These are phyloP conservation scores for Pisolithus tinctorius DNA, from an alignment of 768 basidiomycete species.

Conservation along the genomic window DNA sequence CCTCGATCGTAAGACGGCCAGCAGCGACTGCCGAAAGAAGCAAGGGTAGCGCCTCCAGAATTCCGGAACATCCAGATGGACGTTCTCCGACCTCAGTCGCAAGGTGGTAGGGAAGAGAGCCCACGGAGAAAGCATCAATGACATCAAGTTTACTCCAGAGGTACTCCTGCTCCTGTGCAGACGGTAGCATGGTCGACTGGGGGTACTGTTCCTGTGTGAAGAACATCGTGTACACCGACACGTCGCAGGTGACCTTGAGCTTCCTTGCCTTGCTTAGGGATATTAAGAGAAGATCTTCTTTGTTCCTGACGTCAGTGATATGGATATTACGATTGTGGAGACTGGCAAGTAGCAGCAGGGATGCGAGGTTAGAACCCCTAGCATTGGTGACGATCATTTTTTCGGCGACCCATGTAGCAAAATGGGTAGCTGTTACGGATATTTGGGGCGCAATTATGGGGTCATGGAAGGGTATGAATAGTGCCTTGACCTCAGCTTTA, in stretches of 20 bases:
- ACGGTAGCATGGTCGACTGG: conserved; percentile 56
- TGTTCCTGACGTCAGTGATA: conserved; percentile 80
- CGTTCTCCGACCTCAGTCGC: conserved; percentile 54
- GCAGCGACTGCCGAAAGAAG: conserved; percentile 80
- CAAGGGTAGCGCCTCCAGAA: conserved; percentile 83
- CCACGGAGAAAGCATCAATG: conserved; percentile 90
- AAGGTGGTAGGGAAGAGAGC: conserved; percentile 73
- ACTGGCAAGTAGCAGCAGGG: conserved; percentile 88
- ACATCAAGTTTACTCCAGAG: conserved; percentile 80
- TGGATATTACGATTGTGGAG: conserved; percentile 86
- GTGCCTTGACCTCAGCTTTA: conserved; percentile 70
- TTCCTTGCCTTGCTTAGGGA: conserved; percentile 91
- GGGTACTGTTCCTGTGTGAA: conserved; percentile 75
- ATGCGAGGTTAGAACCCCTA: conserved; percentile 85
- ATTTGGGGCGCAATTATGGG: conserved; percentile 47
- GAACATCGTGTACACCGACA: conserved; percentile 88
- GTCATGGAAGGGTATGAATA: conserved; percentile 77
- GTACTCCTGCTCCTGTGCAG: conserved; percentile 66
- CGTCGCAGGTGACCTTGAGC: conserved; percentile 94
- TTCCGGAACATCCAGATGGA: conserved; percentile 67
- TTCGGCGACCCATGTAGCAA: conserved; percentile 83
- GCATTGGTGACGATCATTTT: conserved; percentile 96
- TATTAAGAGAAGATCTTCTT: conserved; percentile 86
- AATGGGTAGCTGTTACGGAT: conserved; percentile 76
- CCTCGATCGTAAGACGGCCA: conserved; percentile 74